Evolutionary conservation across 2,329 filamentous ascomycete species (phyloP).

Genomic region (Talaromyces marneffei): DNA sequence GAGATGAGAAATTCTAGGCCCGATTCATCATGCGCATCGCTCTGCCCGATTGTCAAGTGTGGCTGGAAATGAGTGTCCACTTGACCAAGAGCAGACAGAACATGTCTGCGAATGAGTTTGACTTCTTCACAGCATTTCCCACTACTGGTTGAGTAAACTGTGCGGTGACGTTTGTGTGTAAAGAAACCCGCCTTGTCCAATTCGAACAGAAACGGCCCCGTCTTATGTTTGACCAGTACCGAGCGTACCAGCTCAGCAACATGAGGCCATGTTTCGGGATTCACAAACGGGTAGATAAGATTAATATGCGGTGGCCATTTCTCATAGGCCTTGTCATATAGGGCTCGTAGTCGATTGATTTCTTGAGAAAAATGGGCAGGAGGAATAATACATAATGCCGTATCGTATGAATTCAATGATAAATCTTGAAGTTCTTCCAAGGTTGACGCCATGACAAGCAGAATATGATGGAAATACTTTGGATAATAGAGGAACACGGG

Average conservation of each 20-base stretch:
- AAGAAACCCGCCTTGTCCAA: conserved; percentile 46
- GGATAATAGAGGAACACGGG: not conserved
- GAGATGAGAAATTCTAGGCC: conserved; percentile 25
- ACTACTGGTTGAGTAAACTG: conserved; percentile 39
- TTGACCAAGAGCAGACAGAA: conserved; percentile 37
- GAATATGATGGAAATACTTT: not conserved
- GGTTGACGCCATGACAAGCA: not conserved
- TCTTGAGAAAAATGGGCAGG: conserved; percentile 44
- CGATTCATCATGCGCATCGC: conserved; percentile 40
- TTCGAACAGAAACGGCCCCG: not conserved
- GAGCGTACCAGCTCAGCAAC: conserved; percentile 29
- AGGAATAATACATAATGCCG: conserved; percentile 57
- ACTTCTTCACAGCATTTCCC: not conserved
- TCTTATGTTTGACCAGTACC: conserved; percentile 11
- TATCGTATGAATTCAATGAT: conserved; percentile 46
- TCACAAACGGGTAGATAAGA: conserved; percentile 60
- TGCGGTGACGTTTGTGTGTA: conserved; percentile 45
- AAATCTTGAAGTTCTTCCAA: not conserved
- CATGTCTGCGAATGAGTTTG: not conserved
- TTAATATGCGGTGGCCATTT: conserved; percentile 65
- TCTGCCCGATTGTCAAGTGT: conserved; percentile 60
- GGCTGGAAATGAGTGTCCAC: conserved; percentile 31
- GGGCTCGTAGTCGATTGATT: conserved; percentile 51
- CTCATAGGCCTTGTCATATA: conserved; percentile 56
- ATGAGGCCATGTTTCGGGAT: conserved; percentile 40